phyloP scores from a whole-genome alignment of 805 yeast species.

The Zygosaccharomyces lentus region DNA sequence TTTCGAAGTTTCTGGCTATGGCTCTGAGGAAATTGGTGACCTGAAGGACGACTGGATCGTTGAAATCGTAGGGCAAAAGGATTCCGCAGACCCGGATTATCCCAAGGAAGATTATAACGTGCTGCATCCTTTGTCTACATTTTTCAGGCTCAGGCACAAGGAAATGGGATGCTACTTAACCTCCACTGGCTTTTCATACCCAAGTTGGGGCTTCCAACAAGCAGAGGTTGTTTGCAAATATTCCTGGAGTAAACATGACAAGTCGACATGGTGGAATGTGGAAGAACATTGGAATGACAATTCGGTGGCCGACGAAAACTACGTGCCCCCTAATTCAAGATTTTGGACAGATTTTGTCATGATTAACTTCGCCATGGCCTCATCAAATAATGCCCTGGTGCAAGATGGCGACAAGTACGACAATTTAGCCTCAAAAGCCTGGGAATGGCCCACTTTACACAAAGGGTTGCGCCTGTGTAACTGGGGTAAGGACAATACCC shows the following conservation, averaged over 20 bases:
- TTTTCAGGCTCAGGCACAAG: conserved; percentile 68
- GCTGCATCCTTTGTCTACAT: conserved; percentile 78
- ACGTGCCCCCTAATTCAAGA: conserved; percentile 60
- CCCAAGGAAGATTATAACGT: conserved; percentile 44
- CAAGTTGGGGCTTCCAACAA: conserved; percentile 97
- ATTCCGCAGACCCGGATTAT: conserved; percentile 30
- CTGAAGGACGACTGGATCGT: conserved; percentile 72
- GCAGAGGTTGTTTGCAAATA: conserved; percentile 86
- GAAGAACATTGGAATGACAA: conserved; percentile 61
- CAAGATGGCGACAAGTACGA: conserved; percentile 77
- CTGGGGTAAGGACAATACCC: conserved; percentile 57
- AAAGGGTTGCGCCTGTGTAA: conserved; percentile 73
- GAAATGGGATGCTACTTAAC: conserved; percentile 77
- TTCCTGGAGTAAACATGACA: conserved; percentile 65
- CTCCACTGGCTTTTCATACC: conserved; percentile 75
- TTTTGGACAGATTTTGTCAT: conserved; percentile 74
- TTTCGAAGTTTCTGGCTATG: conserved; percentile 70
- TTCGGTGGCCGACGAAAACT: conserved; percentile 50
- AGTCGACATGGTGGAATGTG: conserved; percentile 85
- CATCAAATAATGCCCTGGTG: conserved; percentile 75
- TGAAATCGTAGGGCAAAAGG: conserved; percentile 60
- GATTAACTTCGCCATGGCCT: conserved; percentile 81
- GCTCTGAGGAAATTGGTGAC: conserved; percentile 62
- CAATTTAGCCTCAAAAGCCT: conserved; percentile 64
- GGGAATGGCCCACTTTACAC: conserved; percentile 87